Base-by-base conservation (phyloP, 1,284 basidiomycete species). In the Boletus sp. region DNA sequence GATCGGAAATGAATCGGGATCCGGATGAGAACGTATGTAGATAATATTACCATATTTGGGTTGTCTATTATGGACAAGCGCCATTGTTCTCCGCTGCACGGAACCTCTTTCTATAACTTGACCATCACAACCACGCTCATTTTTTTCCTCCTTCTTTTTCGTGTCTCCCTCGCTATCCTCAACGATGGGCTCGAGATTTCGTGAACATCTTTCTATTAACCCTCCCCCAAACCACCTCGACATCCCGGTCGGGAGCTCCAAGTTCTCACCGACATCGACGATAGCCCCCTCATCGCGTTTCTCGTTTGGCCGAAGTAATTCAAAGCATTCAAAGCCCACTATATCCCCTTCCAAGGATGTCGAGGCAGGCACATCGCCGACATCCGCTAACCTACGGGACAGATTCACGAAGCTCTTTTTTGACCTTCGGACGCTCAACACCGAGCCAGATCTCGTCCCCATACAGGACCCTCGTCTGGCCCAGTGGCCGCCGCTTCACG, bases 401-500 rank as follows among this genome's bases (percentile, higher is more conserved):
- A 72, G 75, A 31, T 67, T 80, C 53, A 74, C 74, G 2, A 73
- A 68, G 58, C 58, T 76, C 51, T 72, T 76, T 61, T 74, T 74
- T 57, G 70, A 78, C 65, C 41, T 76, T 35, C 68, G 76, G 42
- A 70, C 71, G 22, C 51, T 72, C 46, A 52, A 51, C 29, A 49
- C 58, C 24, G 71, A 74, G 45, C 63, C 67, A 6, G 70, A 75
- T 16, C 58, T 65, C 36, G 59, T 69, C 4, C 70, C 73, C 7
- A 64, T 69, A 20, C 72, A 72, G 44, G 72, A 68, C 5, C 62
- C 70, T 2, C 61, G 60, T 8, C 53, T 72, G 8, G 58, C 68
- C 3, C 63, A 69, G 22, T 80, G 78, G 79, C 67, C 68, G 0
- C 75, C 78, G 16, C 69, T 79, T 55, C 69, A 77, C 42, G 56